Evolutionary conservation across 2,329 filamentous ascomycete species (phyloP).

Genomic region (Aspergillus ibericus): DNA sequence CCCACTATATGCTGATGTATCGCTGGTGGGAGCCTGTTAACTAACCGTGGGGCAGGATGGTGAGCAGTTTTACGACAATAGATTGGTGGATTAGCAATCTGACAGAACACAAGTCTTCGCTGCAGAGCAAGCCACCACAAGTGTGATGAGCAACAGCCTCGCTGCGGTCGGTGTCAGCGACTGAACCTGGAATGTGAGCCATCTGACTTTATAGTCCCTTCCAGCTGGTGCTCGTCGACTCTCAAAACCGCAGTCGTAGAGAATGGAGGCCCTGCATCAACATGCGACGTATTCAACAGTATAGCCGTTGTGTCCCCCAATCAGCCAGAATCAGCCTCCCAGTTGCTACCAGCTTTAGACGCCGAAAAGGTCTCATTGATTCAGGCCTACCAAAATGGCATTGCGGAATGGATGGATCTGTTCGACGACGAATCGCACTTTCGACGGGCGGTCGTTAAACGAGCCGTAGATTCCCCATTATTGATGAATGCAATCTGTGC

Average conservation of each 20-base stretch:
- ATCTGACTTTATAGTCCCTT: neutral
- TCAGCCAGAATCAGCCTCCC: neutral
- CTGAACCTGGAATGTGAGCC: neutral
- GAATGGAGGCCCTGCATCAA: neutral
- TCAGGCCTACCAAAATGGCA: neutral
- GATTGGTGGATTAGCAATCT: too few species aligned
- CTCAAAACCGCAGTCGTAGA: neutral
- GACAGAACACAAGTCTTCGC: neutral
- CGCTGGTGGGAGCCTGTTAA: too few species aligned
- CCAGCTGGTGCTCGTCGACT: neutral
- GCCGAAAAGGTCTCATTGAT: neutral
- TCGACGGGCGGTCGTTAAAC: neutral
- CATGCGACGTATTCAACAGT: neutral
- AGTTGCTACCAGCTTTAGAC: neutral
- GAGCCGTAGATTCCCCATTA: neutral
- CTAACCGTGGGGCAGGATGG: too few species aligned
- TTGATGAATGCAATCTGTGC: constrained; percentile 3
- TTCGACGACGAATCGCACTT: neutral
- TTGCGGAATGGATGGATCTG: neutral
- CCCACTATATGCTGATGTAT: too few species aligned
- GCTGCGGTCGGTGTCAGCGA: neutral
- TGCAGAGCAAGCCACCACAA: neutral
- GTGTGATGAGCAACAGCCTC: neutral
- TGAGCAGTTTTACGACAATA: too few species aligned
- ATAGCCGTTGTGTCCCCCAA: neutral